phyloP scores from a whole-genome alignment of 2,329 filamentous ascomycete genomes.

The Beauveria varroae region DNA sequence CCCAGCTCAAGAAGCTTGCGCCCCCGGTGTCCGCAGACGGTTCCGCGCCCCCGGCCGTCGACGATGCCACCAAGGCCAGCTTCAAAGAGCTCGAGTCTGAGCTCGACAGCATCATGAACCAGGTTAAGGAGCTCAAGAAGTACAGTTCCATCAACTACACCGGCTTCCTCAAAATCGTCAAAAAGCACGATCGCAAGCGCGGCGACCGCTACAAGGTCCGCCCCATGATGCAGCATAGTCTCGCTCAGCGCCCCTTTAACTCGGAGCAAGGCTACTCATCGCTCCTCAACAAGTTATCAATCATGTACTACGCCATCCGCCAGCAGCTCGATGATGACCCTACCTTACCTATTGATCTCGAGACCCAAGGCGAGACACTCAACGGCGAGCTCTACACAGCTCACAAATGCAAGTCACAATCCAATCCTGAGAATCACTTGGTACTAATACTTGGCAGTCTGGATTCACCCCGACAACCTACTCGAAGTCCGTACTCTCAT shows the following conservation, averaged over 20 bases:
- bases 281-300: conserved; percentile 79
- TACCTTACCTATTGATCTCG: conserved; percentile 36
- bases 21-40: conserved; percentile 44
- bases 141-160: conserved; percentile 97
- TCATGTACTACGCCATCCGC: conserved; percentile 92
- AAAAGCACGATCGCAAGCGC: conserved; percentile 96
- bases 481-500: conserved; percentile 97
- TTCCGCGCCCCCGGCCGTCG: conserved; percentile 21
- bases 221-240: conserved; percentile 81
- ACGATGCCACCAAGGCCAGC: conserved; percentile 40
- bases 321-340: conserved; percentile 64
- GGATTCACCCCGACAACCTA: conserved; percentile 92
- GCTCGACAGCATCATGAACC: conserved; percentile 80
- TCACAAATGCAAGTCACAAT: conserved; percentile 64
- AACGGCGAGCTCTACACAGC: conserved; percentile 71
- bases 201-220: conserved; percentile 80
- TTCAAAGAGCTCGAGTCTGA: conserved; percentile 69
- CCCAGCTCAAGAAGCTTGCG: conserved; percentile 73
- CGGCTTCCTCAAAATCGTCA: conserved; percentile 93
- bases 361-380: conserved; percentile 47
- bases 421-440: conserved; percentile 15
- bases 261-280: conserved; percentile 84
- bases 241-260: conserved; percentile 89
- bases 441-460: conserved; percentile 47
- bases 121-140: conserved; percentile 88